phyloP scores from a whole-genome alignment of 2,329 filamentous ascomycete species.

The Tympanopsis confertula region DNA sequence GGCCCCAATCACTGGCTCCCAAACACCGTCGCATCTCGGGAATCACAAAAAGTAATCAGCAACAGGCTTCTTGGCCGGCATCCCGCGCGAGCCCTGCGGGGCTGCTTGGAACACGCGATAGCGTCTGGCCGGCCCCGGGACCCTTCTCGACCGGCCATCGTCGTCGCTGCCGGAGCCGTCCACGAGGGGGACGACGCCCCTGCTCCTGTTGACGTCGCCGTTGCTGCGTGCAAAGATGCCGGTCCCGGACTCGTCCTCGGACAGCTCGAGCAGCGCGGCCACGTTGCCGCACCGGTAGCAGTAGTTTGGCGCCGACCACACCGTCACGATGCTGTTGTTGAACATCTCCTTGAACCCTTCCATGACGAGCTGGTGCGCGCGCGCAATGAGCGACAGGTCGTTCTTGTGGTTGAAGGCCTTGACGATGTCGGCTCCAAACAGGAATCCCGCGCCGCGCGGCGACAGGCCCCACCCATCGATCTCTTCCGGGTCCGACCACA shows the following conservation, averaged over 20 bases:
- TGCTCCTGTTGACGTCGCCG: slow-evolving; percentile 53
- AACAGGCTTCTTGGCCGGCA: slow-evolving; percentile 97
- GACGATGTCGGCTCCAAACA: slow-evolving; percentile 92
- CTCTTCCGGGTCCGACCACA: slow-evolving; percentile 97
- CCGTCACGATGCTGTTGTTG: slow-evolving; percentile 85
- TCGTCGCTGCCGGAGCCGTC: slow-evolving; percentile 24
- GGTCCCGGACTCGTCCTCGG: slow-evolving; percentile 70
- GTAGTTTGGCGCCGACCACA: slow-evolving; percentile 97
- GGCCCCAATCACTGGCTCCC: no score
- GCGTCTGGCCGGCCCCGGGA: slow-evolving; percentile 62
- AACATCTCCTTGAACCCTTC: slow-evolving; percentile 99
- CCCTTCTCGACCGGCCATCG: slow-evolving; percentile 24
- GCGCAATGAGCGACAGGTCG: slow-evolving; percentile 79
- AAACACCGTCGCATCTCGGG: no score
- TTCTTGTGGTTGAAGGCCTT: slow-evolving; percentile 93
- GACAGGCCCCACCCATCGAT: slow-evolving; percentile 95
- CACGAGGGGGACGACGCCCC: slow-evolving; percentile 26
- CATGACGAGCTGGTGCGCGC: slow-evolving; percentile 96
- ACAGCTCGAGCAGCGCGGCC: slow-evolving; percentile 83
- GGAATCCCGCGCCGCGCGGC: slow-evolving; percentile 84
- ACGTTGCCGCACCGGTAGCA: slow-evolving; percentile 95
- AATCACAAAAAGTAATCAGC: slow-evolving; percentile 85
- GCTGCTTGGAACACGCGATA: slow-evolving; percentile 95
- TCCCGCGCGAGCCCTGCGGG: slow-evolving; percentile 87
- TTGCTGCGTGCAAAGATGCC: slow-evolving; percentile 58